phyloP scores from a whole-genome alignment of 371 early-diverging fungal genomes.

The Rhizopus arrhizus region DNA sequence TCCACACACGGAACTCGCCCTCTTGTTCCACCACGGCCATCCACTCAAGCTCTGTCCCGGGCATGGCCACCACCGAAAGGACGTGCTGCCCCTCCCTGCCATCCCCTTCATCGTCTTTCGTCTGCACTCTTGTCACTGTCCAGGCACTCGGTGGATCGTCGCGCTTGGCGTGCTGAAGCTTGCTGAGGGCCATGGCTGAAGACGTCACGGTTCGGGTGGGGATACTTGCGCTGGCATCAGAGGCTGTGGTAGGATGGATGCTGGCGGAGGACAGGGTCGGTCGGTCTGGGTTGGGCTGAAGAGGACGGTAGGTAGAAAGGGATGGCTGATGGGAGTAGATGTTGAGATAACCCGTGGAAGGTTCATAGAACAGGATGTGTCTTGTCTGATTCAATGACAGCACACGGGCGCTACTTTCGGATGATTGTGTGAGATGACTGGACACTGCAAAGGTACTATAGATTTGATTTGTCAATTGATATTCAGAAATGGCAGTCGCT shows the following conservation, averaged over 20 bases:
- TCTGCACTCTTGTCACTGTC: too few relatives aligned
- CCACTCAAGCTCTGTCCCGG: not conserved
- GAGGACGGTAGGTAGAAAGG: too few relatives aligned
- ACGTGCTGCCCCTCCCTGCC: not conserved
- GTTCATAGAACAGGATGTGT: not conserved
- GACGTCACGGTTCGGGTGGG: not conserved
- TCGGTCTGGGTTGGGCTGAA: too few relatives aligned
- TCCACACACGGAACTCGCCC: too few relatives aligned
- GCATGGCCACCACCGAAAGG: not conserved
- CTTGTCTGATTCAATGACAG: not conserved
- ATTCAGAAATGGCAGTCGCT: not conserved
- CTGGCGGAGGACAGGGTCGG: not conserved
- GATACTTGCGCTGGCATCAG: not conserved
- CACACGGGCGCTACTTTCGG: not conserved
- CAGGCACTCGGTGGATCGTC: too few relatives aligned
- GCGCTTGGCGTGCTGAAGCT: too few relatives aligned
- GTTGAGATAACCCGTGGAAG: too few relatives aligned
- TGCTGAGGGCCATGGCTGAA: too few relatives aligned
- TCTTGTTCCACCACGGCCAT: too few relatives aligned
- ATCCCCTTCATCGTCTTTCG: too few relatives aligned
- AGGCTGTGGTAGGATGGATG: too few relatives aligned
- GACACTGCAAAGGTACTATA: not conserved
- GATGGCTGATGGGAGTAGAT: too few relatives aligned
- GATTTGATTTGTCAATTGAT: not conserved
- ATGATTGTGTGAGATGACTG: not conserved